phyloP scores from a whole-genome alignment of 1,284 basidiomycete species.

The Sporisorium iseilematis-ciliati region DNA sequence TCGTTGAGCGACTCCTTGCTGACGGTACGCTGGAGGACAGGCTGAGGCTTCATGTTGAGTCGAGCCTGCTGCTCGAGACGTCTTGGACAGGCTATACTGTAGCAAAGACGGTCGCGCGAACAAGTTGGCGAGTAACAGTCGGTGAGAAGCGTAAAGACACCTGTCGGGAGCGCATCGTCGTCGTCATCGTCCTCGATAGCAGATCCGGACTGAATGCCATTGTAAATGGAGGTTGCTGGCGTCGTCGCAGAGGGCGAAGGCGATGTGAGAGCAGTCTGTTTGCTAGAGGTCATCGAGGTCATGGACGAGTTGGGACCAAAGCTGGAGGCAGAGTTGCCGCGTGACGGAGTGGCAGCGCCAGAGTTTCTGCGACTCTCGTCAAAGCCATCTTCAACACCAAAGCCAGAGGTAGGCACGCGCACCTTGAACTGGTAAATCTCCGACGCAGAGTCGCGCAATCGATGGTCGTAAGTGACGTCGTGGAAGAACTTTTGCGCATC shows the following conservation, averaged over 20 bases:
- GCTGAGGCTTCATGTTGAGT: slow-evolving; percentile 87
- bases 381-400: slow-evolving; percentile 43
- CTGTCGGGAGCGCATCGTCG: slow-evolving; percentile 81
- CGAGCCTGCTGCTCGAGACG: slow-evolving; percentile 92
- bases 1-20: slow-evolving; percentile 86
- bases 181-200: slow-evolving; percentile 69
- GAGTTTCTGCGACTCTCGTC: slow-evolving; percentile 40
- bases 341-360: slow-evolving; percentile 15
- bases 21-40: slow-evolving; percentile 80
- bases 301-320: slow-evolving; percentile 40
- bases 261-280: slow-evolving; percentile 61
- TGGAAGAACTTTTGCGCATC: slow-evolving; percentile 99
- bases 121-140: slow-evolving; percentile 99
- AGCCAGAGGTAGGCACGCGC: slow-evolving; percentile 77
- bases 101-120: slow-evolving; percentile 90
- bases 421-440: slow-evolving; percentile 93
- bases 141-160: slow-evolving; percentile 95
- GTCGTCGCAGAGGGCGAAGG: slow-evolving; percentile 43
- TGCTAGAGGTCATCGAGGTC: slow-evolving; percentile 52
- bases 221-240: slow-evolving; percentile 66
- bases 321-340: slow-evolving; percentile 46
- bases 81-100: slow-evolving; percentile 95
- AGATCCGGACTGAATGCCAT: slow-evolving; percentile 37
- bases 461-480: slow-evolving; percentile 98
- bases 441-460: slow-evolving; percentile 85